phyloP scores from a whole-genome alignment of 306 rosid genomes.

The Clitoria ternatea region DNA sequence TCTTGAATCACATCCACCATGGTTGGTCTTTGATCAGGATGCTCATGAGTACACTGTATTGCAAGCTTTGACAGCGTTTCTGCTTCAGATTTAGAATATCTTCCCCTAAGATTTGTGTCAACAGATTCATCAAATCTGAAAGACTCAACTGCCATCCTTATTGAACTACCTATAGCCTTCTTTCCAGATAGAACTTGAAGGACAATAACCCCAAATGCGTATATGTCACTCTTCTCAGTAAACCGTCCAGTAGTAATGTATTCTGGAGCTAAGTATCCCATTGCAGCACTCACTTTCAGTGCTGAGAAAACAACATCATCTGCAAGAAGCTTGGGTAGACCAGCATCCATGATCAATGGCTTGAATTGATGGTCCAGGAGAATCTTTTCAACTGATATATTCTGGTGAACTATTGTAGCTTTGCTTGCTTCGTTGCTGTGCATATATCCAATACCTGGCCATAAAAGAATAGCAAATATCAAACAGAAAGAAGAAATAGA shows the following conservation, averaged over 20 bases:
- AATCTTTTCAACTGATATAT: conserved; percentile 78
- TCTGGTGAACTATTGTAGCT: conserved; percentile 80
- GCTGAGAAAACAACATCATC: conserved; percentile 88
- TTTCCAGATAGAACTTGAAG: conserved; percentile 82
- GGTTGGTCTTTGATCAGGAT: conserved; percentile 64
- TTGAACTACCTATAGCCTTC: conserved; percentile 44
- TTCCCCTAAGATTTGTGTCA: conserved; percentile 51
- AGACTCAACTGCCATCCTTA: conserved; percentile 48
- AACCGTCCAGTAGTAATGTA: conserved; percentile 88
- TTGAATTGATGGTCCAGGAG: conserved; percentile 64
- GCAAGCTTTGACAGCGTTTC: conserved; percentile 54
- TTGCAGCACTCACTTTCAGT: conserved; percentile 93
- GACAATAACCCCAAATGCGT: conserved; percentile 84
- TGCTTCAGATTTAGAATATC: conserved; percentile 64
- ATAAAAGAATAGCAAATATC: conserved; percentile 2
- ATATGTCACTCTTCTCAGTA: conserved; percentile 86
- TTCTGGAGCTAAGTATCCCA: conserved; percentile 98
- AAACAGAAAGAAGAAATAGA: conserved; percentile 2
- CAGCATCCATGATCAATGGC: conserved; percentile 76
- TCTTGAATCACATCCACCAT: conserved; percentile 54
- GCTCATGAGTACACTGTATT: conserved; percentile 61
- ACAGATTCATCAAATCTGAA: conserved; percentile 53
- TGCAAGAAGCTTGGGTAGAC: conserved; percentile 85
- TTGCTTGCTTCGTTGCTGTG: conserved; percentile 60
- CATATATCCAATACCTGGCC: conserved; percentile 74